Conservation (phyloP, 768 basidiomycete species). For the Suillus decipiens region DNA sequence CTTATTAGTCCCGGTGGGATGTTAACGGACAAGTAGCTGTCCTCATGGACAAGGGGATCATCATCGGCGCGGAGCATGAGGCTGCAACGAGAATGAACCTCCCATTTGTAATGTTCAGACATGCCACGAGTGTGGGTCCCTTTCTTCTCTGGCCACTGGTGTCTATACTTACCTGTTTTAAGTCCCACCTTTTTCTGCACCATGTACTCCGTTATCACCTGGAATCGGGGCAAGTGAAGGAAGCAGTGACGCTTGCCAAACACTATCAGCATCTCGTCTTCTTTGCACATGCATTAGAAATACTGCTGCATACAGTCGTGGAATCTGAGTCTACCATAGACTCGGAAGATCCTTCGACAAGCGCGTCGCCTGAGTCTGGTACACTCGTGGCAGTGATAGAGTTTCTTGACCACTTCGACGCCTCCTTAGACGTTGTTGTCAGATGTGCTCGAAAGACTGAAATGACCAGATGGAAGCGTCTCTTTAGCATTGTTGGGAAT, state of each 20-base stretch:
- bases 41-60: slow-evolving; percentile 98
- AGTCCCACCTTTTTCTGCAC: slow-evolving; percentile 95
- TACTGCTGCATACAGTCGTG: slow-evolving; percentile 89
- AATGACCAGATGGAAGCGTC: slow-evolving; percentile 81
- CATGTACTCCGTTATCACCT: slow-evolving; percentile 87
- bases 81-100: slow-evolving; percentile 71
- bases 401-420: slow-evolving; percentile 94
- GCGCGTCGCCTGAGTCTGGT: neutral
- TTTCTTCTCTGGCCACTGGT: slow-evolving; percentile 10
- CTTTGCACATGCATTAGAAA: slow-evolving; percentile 92
- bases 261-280: slow-evolving; percentile 89
- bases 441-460: slow-evolving; percentile 97
- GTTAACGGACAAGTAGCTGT: slow-evolving; percentile 58
- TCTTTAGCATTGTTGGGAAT: slow-evolving; percentile 90
- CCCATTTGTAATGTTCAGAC: slow-evolving; percentile 89
- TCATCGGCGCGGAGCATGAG: slow-evolving; percentile 95
- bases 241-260: slow-evolving; percentile 84
- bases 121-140: slow-evolving; percentile 79
- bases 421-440: slow-evolving; percentile 88
- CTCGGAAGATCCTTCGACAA: slow-evolving; percentile 27
- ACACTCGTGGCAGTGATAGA: slow-evolving; percentile 74
- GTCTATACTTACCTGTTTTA: slow-evolving; percentile 3
- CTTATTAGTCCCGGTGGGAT: slow-evolving; percentile 9
- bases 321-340: slow-evolving; percentile 70
- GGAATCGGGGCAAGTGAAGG: slow-evolving; percentile 56